Evolutionary conservation across 176 grass and related monocot genomes (phyloP).

Genomic region (Tuctoria greenei): DNA sequence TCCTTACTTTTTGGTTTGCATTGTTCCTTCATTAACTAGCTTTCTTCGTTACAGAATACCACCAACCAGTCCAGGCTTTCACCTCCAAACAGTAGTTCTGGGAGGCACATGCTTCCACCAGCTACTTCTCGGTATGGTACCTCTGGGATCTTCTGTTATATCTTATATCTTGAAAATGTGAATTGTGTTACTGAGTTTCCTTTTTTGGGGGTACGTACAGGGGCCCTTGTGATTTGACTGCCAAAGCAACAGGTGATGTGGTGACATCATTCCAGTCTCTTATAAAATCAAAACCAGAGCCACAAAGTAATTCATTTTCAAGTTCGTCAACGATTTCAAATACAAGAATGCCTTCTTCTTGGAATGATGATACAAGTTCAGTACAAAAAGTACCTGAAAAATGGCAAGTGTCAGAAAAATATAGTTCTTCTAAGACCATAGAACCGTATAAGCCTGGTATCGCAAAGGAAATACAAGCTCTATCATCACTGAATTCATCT

Average conservation of each 20-base stretch:
- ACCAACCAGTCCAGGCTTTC: slow-evolving; percentile 61
- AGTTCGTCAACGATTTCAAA: slow-evolving; percentile 39
- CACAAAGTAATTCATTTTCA: slow-evolving; percentile 8
- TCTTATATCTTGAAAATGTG: slow-evolving; percentile 29
- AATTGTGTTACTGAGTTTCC: slow-evolving; percentile 26
- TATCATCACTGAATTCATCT: slow-evolving; percentile 30
- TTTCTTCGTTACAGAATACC: slow-evolving; percentile 50
- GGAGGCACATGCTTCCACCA: slow-evolving; percentile 70
- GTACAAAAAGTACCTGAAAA: slow-evolving; percentile 50
- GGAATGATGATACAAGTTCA: slow-evolving; percentile 76
- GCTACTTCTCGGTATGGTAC: slow-evolving; percentile 75
- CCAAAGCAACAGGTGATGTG: slow-evolving; percentile 34
- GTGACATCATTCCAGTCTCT: slow-evolving; percentile 43
- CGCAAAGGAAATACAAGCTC: slow-evolving; percentile 47
- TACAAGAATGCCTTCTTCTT: slow-evolving; percentile 61
- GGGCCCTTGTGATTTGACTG: slow-evolving; percentile 64
- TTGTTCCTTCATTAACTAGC: slow-evolving; percentile 28
- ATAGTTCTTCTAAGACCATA: slow-evolving; percentile 47
- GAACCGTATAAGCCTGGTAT: slow-evolving; percentile 60
- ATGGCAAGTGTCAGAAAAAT: slow-evolving; percentile 26
- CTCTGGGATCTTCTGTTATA: slow-evolving; percentile 11
- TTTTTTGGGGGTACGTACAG: slow-evolving; percentile 31
- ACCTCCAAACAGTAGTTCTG: slow-evolving; percentile 68
- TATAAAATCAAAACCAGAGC: slow-evolving; percentile 65
- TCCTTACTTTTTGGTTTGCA: slow-evolving; percentile 33